Evolutionary conservation across 2,329 filamentous ascomycete genomes (phyloP), one percentile per base, ranked within the genome.

Genomic region (Colletotrichum sp.): DNA sequence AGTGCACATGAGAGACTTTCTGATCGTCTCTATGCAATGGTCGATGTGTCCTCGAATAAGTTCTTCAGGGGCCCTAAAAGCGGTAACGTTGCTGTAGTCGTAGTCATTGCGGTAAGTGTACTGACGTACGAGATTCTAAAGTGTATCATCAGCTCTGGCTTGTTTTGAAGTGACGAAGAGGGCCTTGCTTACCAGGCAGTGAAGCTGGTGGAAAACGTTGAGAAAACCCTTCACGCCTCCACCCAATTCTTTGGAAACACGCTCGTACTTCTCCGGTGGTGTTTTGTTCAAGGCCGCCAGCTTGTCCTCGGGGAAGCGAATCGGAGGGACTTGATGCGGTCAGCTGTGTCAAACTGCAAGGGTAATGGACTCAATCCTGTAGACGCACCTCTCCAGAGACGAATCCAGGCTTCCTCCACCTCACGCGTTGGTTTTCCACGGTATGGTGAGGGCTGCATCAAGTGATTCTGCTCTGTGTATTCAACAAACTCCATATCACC

Each of bases 21-120:
- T 82, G 10, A 83, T 78, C 12, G 80, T 80, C 74, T 83, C 82
- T 30, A 83, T 78, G 68, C 81, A 84, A 75, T 84, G 81, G 28
- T 83, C 82, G n/a, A 83, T 77, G n/a, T 78, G 73, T 52, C 68
- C 66, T 44, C 73, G 70, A 10, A 70, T 62, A 3, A 76, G 55
- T 26, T 69, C 72, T 8, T 52, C 55, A 21, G 63, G 39, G 30
- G 69, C 72, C 39, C 64, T 34, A 12, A 77, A 72, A 10, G 76
- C 59, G 36, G 68, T 69, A 16, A 72, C 65, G 4, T 73, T 75
- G 73, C 76, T 59, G 55, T 59, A 59, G 26, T 59, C 26, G 24
- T 59, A 59, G 4, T 24, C 21, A 8, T 76, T 68, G 16, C 63
- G 69, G 34, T 74, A 49, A 8, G 72, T 78, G 34, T 71, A 68